Base-by-base conservation (phyloP, 164 flowering plant species). In the Sextonia rubra region DNA sequence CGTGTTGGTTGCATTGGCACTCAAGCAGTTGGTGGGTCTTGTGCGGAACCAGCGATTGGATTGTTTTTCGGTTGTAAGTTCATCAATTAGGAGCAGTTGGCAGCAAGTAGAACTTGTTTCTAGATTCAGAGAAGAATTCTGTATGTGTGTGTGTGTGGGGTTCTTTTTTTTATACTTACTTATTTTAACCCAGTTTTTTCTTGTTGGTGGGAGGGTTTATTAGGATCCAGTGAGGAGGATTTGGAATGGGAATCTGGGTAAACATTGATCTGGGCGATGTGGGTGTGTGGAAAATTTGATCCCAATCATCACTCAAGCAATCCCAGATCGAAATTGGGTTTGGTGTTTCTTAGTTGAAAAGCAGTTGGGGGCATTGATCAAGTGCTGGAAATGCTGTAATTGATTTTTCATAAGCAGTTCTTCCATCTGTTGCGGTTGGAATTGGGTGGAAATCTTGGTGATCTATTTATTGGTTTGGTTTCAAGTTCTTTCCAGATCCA, bases 31-130 rank as follows among this genome's bases (percentile, higher is more conserved):
- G 67, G 67, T 15, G 67, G 67, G 67, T 64, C 47, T 18, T 23
- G 15, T 56, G 12, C 32, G 14, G 14, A 64, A 11, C 67, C 67
- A 61, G 37, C 60, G 73, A 62, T 65, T 63, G 64, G 30, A 47
- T 23, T 62, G 12, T 70, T 52, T 55, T 65, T 27, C 70, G 22
- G 37, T 70, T 75, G 65, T 64, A 37, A 47, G 23, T 58, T 8
- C 27, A 14, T 14, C 17, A 58, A 58, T 70, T n/a, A 44, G 67
- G 52, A 32, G 61, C 47, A 15, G 15, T 55, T 60, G 49, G 68
- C 23, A 71, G 75, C 72, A 25, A 71, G 75, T 72, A 55, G 14
- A 47, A 23, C 55, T 44, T 58, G 24, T 55, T 66, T 71, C 67
- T 64, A 12, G 44, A 26, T 52, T 27, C 44, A 62, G 12, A 29